Percentiles rank a stretch among this genome's conserved stretches.
Conservation (phyloP, 2,329 filamentous ascomycete genomes). For the Monilinia polystroma region DNA sequence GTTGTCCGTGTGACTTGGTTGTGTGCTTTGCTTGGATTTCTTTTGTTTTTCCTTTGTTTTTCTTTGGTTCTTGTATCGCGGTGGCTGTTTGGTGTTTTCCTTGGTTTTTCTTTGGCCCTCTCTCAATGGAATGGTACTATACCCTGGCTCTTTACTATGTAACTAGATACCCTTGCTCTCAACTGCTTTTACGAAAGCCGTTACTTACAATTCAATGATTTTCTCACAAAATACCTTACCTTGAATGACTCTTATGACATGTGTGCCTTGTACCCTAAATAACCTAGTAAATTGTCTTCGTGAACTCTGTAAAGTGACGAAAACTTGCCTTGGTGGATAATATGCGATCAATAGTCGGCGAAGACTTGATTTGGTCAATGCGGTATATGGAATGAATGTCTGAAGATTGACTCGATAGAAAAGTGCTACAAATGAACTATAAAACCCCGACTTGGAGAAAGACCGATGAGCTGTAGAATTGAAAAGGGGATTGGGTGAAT, state of each 20-base stretch:
- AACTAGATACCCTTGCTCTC: conserved; percentile 1
- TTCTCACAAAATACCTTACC: too few species aligned
- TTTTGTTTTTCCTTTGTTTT: neutral
- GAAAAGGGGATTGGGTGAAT: too few species aligned
- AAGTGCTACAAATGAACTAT: neutral
- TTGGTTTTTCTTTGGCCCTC: neutral
- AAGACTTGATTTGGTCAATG: too few species aligned
- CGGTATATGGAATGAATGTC: neutral
- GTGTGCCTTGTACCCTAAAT: neutral
- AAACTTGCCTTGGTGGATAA: neutral
- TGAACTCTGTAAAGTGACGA: too few species aligned
- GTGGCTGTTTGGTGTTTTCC: neutral
- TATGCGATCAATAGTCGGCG: neutral
- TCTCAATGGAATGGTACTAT: neutral
- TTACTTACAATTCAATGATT: neutral
- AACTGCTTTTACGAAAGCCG: neutral
- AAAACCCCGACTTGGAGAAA: too few species aligned
- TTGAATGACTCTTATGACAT: neutral
- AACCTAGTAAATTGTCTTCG: neutral
- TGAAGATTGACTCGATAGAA: too few species aligned
- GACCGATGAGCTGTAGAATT: too few species aligned
- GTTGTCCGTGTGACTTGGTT: neutral
- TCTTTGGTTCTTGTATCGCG: neutral
- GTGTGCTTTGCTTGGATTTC: neutral
- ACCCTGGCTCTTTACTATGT: neutral